A percentile compares a stretch with the other conserved stretches of the same genome.
phyloP scores from a whole-genome alignment of 164 flowering plant species.

The Stephania cephalantha region DNA sequence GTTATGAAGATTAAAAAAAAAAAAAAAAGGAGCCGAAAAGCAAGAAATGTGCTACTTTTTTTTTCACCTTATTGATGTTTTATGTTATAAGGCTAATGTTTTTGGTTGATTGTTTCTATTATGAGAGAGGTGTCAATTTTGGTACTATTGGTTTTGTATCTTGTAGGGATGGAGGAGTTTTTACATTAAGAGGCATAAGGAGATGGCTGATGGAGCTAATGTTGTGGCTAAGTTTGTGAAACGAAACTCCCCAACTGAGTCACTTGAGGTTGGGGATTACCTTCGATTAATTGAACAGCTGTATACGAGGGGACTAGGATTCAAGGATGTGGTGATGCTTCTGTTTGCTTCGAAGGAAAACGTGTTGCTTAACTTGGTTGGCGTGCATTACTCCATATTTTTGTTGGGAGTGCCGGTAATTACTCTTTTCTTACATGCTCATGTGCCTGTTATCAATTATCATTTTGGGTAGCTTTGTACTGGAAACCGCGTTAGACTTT shows the following conservation, averaged over 20 bases:
- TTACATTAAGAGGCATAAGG: constrained; percentile 47
- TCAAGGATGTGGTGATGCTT: constrained; percentile 60
- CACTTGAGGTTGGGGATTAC: constrained; percentile 57
- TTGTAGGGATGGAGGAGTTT: constrained; percentile 62
- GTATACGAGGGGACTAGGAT: constrained; percentile 36
- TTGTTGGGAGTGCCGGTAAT: constrained; percentile 55
- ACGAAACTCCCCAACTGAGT: constrained; percentile 29
- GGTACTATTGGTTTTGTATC: constrained; percentile 2
- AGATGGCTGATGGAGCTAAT: constrained; percentile 43
- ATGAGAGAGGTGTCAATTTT: background rate
- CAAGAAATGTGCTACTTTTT: background rate
- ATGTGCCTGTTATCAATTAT: background rate
- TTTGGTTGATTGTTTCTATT: background rate
- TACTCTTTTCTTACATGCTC: background rate
- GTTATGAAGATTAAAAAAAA: background rate
- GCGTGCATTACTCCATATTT: constrained; percentile 60
- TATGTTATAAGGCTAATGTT: background rate
- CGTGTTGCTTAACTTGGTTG: constrained; percentile 63
- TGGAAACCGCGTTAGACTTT: background rate
- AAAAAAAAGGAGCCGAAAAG: background rate
- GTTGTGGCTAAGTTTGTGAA: constrained; percentile 39
- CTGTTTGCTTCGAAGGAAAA: constrained; percentile 45
- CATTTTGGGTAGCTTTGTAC: background rate
- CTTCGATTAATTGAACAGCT: constrained; percentile 40
- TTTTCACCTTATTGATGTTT: background rate